phyloP scores from a whole-genome alignment of 805 yeast species.

The Saccharomycopsis fodiens region DNA sequence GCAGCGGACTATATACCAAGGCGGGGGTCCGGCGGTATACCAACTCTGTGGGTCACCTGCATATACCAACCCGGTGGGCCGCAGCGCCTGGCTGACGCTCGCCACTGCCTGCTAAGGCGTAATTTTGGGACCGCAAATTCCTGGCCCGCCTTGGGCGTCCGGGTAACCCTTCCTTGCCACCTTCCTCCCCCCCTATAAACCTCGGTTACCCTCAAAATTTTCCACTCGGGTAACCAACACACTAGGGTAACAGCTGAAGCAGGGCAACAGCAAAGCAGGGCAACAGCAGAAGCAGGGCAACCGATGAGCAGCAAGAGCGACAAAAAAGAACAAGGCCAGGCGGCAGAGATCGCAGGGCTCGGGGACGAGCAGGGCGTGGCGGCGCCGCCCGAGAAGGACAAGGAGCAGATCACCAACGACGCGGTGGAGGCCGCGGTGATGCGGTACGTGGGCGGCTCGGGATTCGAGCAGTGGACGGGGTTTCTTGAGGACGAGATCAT shows the following conservation, averaged over 20 bases:
- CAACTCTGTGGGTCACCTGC: too few species aligned
- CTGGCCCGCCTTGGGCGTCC: too few species aligned
- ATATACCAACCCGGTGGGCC: too few species aligned
- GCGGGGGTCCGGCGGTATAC: too few species aligned
- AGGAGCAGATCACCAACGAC: conserved; percentile 24
- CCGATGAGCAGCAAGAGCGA: not conserved
- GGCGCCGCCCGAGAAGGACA: conserved; percentile 1
- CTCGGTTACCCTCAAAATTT: too few species aligned
- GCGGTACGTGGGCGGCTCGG: conserved; percentile 60
- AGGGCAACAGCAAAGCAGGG: not conserved
- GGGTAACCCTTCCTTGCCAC: too few species aligned
- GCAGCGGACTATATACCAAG: too few species aligned
- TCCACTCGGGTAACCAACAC: too few species aligned
- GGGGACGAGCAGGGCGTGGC: not conserved
- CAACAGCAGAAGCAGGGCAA: not conserved
- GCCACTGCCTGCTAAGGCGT: too few species aligned
- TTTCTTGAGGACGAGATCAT: conserved; percentile 36
- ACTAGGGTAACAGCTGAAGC: not conserved
- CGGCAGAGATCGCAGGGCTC: not conserved
- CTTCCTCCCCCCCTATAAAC: too few species aligned
- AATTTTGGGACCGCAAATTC: too few species aligned
- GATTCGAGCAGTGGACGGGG: conserved; percentile 37
- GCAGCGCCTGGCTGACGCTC: too few species aligned
- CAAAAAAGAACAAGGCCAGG: not conserved
- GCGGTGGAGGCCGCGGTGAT: conserved; percentile 73